A percentile compares a stretch with the other conserved stretches of the same genome.
Evolutionary conservation across 1,139 yeast species (phyloP).

Genomic region (Scheffersomyces lignicola): DNA sequence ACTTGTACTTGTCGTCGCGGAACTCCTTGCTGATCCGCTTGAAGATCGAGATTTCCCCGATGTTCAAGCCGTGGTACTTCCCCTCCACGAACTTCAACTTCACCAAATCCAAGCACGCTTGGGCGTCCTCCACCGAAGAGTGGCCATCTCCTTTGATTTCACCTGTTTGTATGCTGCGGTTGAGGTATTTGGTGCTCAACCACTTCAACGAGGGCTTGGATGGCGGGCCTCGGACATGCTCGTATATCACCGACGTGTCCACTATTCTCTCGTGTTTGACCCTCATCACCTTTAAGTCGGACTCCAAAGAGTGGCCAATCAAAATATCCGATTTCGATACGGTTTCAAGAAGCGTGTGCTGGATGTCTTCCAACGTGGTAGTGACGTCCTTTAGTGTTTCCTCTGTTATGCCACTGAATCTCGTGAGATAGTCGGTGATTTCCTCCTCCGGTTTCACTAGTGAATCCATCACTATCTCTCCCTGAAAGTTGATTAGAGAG

Average conservation of each 20-base stretch:
- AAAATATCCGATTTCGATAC: constrained; percentile 53
- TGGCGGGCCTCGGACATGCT: constrained; percentile 80
- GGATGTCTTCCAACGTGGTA: constrained; percentile 68
- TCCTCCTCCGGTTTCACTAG: constrained; percentile 73
- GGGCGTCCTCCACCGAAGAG: constrained; percentile 84
- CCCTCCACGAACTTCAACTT: constrained; percentile 72
- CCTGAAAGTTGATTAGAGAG: constrained; percentile 67
- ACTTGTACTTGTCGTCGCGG: constrained; percentile 28
- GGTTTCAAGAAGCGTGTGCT: constrained; percentile 45
- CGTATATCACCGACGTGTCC: constrained; percentile 65
- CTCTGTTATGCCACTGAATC: constrained; percentile 83
- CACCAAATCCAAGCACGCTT: constrained; percentile 75
- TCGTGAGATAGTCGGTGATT: constrained; percentile 78
- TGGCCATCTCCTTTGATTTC: constrained; percentile 63
- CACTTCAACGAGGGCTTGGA: constrained; percentile 74
- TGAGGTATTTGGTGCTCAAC: constrained; percentile 57
- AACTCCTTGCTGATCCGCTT: constrained; percentile 20
- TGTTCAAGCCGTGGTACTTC: constrained; percentile 56
- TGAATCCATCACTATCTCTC: constrained; percentile 63
- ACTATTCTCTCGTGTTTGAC: constrained; percentile 65
- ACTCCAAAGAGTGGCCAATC: constrained; percentile 73
- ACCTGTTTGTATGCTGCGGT: constrained; percentile 59
- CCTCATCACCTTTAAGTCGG: constrained; percentile 61
- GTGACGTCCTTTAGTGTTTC: constrained; percentile 62
- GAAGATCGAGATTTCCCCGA: constrained; percentile 35